Evolutionary conservation across 345 rosid species (phyloP), one percentile per base, ranked within the genome.

Genomic region (Laguncularia racemosa): DNA sequence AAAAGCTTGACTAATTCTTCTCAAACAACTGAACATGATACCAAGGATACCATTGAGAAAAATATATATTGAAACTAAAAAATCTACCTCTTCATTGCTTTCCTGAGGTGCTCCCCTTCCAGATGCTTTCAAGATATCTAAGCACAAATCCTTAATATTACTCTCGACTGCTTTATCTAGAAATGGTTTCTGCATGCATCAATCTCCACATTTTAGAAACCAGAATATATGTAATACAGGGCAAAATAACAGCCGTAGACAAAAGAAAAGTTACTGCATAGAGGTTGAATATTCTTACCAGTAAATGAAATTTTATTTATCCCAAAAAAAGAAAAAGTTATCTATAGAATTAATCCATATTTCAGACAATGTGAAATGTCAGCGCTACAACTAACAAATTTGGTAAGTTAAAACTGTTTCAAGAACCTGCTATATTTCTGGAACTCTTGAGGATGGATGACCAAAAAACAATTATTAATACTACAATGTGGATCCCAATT

Each of bases 121-220:
- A 0, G 79, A 70, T 43, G 81, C 67, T 55, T 77, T 80, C 70
- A 77, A 71, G 51, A 87, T 71, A 64, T 73, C 65, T 14, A 67
- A 64, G 66, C 64, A 82, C 59, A 91, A 51, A 40, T 67, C 69
- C 77, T 78, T 87, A 47, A 80, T 33, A 76, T 83, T 86, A 54
- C 53, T 65, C 69, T 75, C 75, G 13, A 21, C 71, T 14, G 50
- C 59, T 21, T 67, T 67, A 0, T 64, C 62, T 28, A 55, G 23
- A 67, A 68, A 63, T 21, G 52, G 46, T 58, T 65, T 62, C 97
- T 87, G 79, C 72, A 57, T 38, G 49, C 61, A 56, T 23, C 26
- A 62, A 69, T 13, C 45, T 46, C 12, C 7, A n/a, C 59, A 13
- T 44, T 59, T 21, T 18, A 52, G 63, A 21, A 46, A 20, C 13